phyloP scores from a whole-genome alignment of 2,329 filamentous ascomycete species.

The Fusarium ambrosium region DNA sequence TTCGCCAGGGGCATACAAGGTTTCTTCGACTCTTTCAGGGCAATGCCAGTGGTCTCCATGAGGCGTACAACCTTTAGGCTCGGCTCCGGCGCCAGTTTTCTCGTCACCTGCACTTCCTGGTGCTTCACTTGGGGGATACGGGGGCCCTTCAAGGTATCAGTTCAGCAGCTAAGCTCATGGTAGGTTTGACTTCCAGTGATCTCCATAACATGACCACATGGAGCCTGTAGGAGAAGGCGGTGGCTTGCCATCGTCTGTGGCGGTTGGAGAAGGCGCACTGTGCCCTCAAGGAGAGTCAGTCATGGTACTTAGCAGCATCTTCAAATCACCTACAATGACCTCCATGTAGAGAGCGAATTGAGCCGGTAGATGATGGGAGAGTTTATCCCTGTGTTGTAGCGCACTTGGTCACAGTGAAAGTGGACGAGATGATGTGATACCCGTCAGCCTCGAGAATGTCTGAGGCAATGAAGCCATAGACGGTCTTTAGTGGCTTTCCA shows the following conservation, averaged over 20 bases:
- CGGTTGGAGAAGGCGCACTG: background rate
- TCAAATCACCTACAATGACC: background rate
- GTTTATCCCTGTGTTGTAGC: background rate
- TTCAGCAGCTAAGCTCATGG: no score
- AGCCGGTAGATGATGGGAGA: background rate
- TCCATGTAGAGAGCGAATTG: background rate
- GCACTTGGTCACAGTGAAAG: background rate
- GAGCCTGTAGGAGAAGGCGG: background rate
- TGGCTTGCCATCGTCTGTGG: no score
- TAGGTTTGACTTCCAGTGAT: background rate
- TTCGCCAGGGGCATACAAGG: background rate
- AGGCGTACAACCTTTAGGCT: no score
- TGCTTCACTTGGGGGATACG: background rate
- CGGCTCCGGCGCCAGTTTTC: no score
- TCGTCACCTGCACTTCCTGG: background rate
- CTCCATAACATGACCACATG: background rate
- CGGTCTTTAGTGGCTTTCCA: background rate
- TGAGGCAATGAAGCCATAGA: background rate
- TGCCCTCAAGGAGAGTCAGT: background rate
- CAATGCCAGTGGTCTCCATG: background rate
- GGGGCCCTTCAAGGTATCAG: no score
- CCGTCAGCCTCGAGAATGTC: background rate
- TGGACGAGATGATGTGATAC: background rate
- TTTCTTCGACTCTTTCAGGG: background rate
- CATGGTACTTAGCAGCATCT: background rate